These are phyloP conservation scores for Chimonanthus salicifolius DNA, from an alignment of 164 flowering plant genomes.

Conservation along the genomic window DNA sequence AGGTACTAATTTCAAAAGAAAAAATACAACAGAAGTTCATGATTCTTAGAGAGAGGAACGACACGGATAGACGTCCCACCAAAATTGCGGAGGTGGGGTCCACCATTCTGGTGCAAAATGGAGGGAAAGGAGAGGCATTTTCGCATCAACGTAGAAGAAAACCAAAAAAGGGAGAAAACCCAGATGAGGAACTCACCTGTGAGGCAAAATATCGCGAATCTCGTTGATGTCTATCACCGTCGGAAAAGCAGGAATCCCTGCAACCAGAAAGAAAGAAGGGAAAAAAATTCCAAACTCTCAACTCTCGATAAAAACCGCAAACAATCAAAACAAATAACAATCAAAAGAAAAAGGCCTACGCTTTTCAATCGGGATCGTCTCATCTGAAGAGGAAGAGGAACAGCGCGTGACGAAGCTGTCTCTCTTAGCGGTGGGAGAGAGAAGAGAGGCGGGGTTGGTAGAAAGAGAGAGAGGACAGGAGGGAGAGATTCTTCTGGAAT, in stretches of 20 bases:
- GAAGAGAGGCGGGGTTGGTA: conserved; percentile 4
- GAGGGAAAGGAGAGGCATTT: background rate
- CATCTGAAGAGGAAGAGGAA: conserved; percentile 5
- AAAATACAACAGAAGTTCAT: too few relatives aligned
- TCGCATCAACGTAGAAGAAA: background rate
- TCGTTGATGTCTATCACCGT: conserved; percentile 79
- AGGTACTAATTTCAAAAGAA: too few relatives aligned
- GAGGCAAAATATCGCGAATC: conserved; percentile 84
- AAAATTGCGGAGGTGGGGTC: background rate
- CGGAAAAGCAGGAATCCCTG: conserved; percentile 76
- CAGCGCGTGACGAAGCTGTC: conserved; percentile 4
- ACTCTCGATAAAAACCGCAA: background rate
- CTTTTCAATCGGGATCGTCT: conserved; percentile 26
- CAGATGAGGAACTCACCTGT: conserved; percentile 41
- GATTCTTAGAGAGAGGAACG: too few relatives aligned
- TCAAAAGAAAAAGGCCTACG: conserved; percentile 8
- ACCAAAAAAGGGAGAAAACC: background rate
- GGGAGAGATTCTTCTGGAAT: conserved; percentile 1
- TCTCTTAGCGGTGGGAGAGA: background rate
- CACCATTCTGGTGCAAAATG: background rate
- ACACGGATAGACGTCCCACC: background rate
- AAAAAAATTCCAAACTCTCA: background rate
- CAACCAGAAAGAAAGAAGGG: background rate
- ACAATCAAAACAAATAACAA: background rate
- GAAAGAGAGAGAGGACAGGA: conserved; percentile 3